Evolutionary conservation across 164 flowering plant species (phyloP).

Genomic region (Buxus sempervirens): DNA sequence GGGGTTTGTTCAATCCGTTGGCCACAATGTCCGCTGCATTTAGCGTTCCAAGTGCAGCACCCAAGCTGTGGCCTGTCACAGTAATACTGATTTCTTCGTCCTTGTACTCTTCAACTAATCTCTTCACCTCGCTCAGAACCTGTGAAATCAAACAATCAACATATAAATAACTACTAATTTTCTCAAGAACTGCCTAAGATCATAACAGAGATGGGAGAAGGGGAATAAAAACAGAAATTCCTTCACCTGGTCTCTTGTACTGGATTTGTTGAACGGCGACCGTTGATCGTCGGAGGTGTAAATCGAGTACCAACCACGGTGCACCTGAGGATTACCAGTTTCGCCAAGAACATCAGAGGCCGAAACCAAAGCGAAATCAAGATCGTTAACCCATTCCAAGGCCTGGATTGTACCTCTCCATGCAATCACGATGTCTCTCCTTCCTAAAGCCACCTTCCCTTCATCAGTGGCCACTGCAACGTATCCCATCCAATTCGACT

Average conservation of each 20-base stretch:
- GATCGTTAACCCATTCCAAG: slow-evolving; percentile 23
- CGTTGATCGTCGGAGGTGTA: slow-evolving; percentile 45
- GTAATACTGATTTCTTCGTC: no score
- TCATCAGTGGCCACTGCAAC: no score
- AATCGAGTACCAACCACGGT: slow-evolving; percentile 15
- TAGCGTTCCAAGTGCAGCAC: no score
- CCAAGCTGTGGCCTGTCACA: no score
- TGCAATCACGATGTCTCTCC: slow-evolving; percentile 36
- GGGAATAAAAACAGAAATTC: neutral
- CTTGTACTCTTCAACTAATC: no score
- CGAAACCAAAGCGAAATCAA: neutral
- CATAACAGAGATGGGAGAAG: no score
- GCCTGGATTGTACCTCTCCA: slow-evolving; percentile 32
- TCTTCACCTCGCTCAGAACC: no score
- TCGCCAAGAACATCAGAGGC: slow-evolving; percentile 11
- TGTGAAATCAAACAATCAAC: no score
- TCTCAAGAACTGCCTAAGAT: neutral
- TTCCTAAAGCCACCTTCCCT: slow-evolving; percentile 25
- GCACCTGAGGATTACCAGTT: slow-evolving; percentile 4
- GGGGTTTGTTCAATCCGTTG: no score
- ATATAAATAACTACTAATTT: neutral
- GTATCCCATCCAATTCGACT: slow-evolving; percentile 29
- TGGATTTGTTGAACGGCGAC: slow-evolving; percentile 19
- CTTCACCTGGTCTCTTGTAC: slow-evolving; percentile 52
- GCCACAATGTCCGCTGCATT: no score